Base-by-base conservation (phyloP, 2,329 filamentous ascomycete genomes). In the Penicillium sclerotigenum region DNA sequence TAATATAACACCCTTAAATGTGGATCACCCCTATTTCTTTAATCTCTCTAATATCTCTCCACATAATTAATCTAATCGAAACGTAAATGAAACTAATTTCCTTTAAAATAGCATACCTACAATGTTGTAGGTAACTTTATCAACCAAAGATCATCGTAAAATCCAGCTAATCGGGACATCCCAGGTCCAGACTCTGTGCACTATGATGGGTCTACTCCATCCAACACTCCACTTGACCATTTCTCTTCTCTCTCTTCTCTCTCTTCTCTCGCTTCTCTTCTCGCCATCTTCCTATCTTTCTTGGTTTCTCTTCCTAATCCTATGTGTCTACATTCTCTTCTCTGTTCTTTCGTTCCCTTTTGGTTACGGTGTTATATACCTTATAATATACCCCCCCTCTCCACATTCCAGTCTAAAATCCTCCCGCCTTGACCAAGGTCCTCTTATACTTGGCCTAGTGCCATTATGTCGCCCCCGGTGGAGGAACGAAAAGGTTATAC, bases 401-500 rank as follows among this genome's bases (percentile, higher is more conserved):
- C 10, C 24, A 29, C 24, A 20, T 33, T 45, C n/a, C 4, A 16
- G 26, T 20, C 24, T n/a, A n/a, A 2, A 20, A 45, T 18, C 7
- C 14, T 28, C 14, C 10, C 31, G 43, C 42, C 29, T 57, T 57
- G 45, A 38, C 37, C 48, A 47, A 22, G 37, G 26, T 24, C 41
- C 43, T 48, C 55, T 58, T 54, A 45, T 60, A 45, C n/a, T 57
- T 56, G 63, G 64, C 67, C 66, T 60, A 63, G 67, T 60, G 65
- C 67, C 65, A 64, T 56, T 45, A 76, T 76, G 74, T 68, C 73
- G 26, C 69, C 68, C 43, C 71, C 74, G 5, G 56, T 63, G 7
- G 63, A 71, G 40, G 71, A 74, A 54, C 59, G 52, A 65, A 67
- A 29, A 61, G 18, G 59, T 67, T 11, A 63, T 67, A 36, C 52